A percentile compares a stretch with the other conserved stretches of the same genome.
phyloP scores from a whole-genome alignment of 164 flowering plant species.

The Vitis riparia region DNA sequence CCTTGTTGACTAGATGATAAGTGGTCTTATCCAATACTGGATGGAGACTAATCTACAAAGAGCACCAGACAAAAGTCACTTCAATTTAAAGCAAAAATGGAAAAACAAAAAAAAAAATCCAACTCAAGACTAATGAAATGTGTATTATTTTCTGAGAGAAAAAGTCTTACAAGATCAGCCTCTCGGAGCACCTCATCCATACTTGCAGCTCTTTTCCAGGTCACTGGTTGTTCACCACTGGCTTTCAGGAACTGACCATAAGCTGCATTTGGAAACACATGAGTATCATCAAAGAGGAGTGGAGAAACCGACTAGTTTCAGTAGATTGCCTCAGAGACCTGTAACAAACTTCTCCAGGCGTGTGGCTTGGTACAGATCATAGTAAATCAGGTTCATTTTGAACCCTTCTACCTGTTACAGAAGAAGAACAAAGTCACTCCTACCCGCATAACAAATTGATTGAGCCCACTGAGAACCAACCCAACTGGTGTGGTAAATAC shows the following conservation, averaged over 20 bases:
- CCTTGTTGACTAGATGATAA: conserved; percentile 88
- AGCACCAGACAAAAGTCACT: conserved; percentile 1
- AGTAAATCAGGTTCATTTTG: conserved; percentile 98
- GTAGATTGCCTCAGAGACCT: conserved; percentile 32
- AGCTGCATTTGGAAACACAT: conserved; percentile 39
- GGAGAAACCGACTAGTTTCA: neutral
- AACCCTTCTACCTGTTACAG: conserved; percentile 83
- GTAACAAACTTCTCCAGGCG: conserved; percentile 97
- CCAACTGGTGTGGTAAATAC: too few relatives aligned
- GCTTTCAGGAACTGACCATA: conserved; percentile 89
- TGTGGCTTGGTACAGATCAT: conserved; percentile 88
- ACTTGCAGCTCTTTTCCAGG: conserved; percentile 82
- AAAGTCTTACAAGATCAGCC: conserved; percentile 75
- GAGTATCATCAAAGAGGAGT: conserved; percentile 3
- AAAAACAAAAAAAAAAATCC: neutral
- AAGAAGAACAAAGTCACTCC: neutral
- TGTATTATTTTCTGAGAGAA: neutral
- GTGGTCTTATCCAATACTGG: conserved; percentile 94
- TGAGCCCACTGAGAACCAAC: too few relatives aligned
- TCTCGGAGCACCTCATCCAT: conserved; percentile 90
- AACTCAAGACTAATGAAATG: neutral
- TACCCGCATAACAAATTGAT: too few relatives aligned
- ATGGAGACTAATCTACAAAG: conserved; percentile 82
- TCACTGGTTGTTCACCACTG: conserved; percentile 82
- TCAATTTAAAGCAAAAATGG: neutral